Conservation (phyloP, 257 asterid species). For the Cinchona pubescens region DNA sequence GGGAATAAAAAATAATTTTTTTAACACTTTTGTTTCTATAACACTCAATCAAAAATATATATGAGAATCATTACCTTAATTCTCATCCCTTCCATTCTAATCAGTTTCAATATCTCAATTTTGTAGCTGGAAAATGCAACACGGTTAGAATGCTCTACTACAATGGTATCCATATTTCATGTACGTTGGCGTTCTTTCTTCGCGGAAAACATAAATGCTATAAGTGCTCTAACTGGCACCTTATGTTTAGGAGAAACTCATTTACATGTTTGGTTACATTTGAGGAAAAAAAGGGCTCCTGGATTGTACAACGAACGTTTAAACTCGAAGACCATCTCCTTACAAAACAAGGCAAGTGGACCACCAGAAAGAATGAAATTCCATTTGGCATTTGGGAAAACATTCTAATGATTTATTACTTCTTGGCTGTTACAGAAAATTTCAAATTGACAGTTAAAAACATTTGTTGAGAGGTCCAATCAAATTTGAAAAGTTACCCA, state of each 20-base stretch:
- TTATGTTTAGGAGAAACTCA: not conserved
- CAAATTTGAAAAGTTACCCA: too few relatives aligned
- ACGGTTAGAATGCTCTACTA: not conserved
- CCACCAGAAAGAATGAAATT: not conserved
- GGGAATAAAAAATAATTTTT: too few relatives aligned
- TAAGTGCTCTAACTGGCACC: not conserved
- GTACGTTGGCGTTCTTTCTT: not conserved
- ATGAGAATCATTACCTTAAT: too few relatives aligned
- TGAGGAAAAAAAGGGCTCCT: not conserved
- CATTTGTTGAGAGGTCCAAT: too few relatives aligned
- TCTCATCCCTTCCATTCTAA: too few relatives aligned
- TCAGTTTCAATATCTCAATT: not conserved
- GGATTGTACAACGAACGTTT: not conserved
- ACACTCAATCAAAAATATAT: too few relatives aligned
- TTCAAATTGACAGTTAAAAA: too few relatives aligned
- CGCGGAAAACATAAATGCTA: not conserved
- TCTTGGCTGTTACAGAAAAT: too few relatives aligned
- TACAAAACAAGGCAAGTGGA: not conserved
- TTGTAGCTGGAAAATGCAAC: not conserved
- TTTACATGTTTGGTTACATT: not conserved
- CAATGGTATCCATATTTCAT: not conserved
- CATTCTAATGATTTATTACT: too few relatives aligned
- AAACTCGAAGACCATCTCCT: too few relatives aligned
- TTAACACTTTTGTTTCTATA: too few relatives aligned
- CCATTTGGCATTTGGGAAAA: too few relatives aligned